Base-by-base conservation (phyloP, 2,329 filamentous ascomycete species). In the Pyrenochaeta sp. region DNA sequence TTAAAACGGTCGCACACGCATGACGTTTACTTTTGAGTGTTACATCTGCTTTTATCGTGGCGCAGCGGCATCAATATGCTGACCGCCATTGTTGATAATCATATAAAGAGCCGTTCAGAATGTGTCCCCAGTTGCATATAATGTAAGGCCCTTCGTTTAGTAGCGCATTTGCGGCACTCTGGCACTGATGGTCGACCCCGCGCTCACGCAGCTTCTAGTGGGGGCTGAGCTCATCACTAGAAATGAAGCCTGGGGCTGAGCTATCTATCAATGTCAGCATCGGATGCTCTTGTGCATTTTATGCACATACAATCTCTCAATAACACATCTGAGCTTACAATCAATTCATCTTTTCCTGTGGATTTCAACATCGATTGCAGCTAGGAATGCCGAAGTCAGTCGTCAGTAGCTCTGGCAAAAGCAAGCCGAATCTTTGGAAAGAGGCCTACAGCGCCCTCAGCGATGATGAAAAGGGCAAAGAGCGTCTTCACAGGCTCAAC, bases 361-460 rank as follows among this genome's bases (percentile, higher is more conserved):
- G 5, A 9, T 24, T 9, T 12, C 4, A 0, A 34, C 19, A 7
- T 34, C 9, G 2, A 30, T 30, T 9, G 28, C 28, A 1, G 28
- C 28, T 30, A 9, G 28, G 2, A 9, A 63, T 65, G 59, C 22
- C 59, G 9, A 28, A 37, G 25, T 59, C 57, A 19, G 37, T 32
- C 5, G 42, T 50, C 10, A 39, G 47, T 10, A 54, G 48, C 1
- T 10, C 46, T 0, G 40, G 34, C 34, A 54, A 64, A 19, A 34
- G 34, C n/a, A 44, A 50, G 8, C 50, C 54, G 5, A 61, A 64
- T 13, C 40, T 67, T 5, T 67, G 65, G 65, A 61, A 55, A 40
- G 58, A 66, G 43, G 65, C 63, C n/a, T 62, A 66, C 36, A 46
- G 53, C 19, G 61, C 43, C 1, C 61, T 66, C 5, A 48, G 48